Evolutionary conservation across 2,329 filamentous ascomycete genomes (phyloP).

Genomic region (Curvularia lunata): DNA sequence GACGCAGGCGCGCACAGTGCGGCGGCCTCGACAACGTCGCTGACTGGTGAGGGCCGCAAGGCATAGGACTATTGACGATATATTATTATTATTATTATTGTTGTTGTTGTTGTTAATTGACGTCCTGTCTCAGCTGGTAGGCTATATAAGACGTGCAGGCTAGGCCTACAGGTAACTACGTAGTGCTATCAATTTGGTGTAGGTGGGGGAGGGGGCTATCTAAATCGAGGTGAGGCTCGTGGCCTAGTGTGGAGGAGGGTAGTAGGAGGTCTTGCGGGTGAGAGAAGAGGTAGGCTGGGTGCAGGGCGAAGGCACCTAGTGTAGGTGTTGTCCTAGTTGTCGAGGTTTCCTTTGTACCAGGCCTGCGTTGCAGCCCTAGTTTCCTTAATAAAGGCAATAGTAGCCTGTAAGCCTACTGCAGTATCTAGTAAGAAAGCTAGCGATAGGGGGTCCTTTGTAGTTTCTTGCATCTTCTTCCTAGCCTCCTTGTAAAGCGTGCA

Average conservation of each 20-base stretch:
- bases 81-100: too few species aligned
- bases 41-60: neutral
- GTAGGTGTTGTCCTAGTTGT: neutral
- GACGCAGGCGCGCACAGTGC: neutral
- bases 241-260: neutral
- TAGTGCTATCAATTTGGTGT: neutral
- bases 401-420: neutral
- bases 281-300: neutral
- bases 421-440: neutral
- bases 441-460: neutral
- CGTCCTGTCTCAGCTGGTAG: neutral
- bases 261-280: neutral
- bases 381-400: too few species aligned
- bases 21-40: neutral
- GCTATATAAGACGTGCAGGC: conserved; percentile 2
- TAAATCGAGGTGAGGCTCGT: conserved; percentile 4
- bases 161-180: conserved; percentile 3
- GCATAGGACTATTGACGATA: neutral
- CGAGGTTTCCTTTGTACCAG: neutral
- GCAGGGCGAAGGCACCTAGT: neutral
- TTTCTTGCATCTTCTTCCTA: neutral
- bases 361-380: too few species aligned
- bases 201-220: neutral
- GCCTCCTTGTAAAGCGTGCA: neutral
- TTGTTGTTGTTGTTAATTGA: conserved; percentile 3